Conservation (phyloP, 176 grass and related monocot species). For the Oryza nivara region DNA sequence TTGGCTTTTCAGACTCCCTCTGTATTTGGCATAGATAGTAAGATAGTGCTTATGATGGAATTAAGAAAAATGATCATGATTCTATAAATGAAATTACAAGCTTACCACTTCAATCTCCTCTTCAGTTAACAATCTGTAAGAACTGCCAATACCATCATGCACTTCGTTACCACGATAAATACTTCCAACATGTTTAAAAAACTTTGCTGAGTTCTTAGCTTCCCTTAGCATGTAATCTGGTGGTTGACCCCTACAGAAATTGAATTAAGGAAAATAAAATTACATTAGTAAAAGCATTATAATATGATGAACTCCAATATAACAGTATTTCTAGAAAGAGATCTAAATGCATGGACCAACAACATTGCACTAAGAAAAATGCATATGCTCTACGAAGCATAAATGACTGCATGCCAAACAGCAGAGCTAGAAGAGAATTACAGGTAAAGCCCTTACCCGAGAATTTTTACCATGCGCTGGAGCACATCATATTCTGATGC, state of each 20-base stretch:
- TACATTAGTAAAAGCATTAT: conserved; percentile 6
- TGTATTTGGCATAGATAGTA: conserved; percentile 45
- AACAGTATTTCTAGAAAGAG: background rate
- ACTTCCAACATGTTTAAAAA: conserved; percentile 79
- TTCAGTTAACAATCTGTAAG: conserved; percentile 78
- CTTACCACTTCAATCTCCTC: conserved; percentile 83
- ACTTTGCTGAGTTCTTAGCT: conserved; percentile 71
- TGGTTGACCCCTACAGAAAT: conserved; percentile 68
- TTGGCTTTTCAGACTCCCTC: conserved; percentile 70
- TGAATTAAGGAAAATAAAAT: conserved; percentile 29
- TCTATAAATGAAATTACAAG: conserved; percentile 35
- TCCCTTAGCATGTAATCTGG: conserved; percentile 88
- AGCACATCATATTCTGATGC: conserved; percentile 96
- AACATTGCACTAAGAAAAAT: conserved; percentile 8
- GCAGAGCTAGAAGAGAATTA: conserved; percentile 24
- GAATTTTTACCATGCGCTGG: conserved; percentile 81
- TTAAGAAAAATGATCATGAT: conserved; percentile 13
- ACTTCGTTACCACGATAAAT: conserved; percentile 41
- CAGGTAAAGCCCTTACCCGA: conserved; percentile 58
- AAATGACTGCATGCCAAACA: conserved; percentile 25
- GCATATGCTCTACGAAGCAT: conserved; percentile 1
- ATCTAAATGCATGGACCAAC: background rate
- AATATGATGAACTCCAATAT: background rate
- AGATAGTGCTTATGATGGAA: conserved; percentile 2
- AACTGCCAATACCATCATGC: conserved; percentile 45